Percentiles rank a stretch among this genome's conserved stretches.
Evolutionary conservation across 768 basidiomycete species (phyloP).

Genomic region (Lentinula guzmanii): DNA sequence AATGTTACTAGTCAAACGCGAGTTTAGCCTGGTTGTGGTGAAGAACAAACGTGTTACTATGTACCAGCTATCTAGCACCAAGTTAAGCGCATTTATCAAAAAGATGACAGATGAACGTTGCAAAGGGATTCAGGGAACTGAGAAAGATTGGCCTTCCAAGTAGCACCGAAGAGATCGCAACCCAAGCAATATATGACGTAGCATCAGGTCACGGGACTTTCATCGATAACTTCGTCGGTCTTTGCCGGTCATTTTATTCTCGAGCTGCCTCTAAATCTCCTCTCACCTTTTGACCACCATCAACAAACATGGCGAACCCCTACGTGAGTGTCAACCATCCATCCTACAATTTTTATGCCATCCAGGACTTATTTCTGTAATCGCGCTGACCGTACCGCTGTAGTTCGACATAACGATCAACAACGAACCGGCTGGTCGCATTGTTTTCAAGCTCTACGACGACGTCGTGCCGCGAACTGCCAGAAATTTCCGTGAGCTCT

Average conservation of each 20-base stretch:
- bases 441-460: conserved; percentile 82
- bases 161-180: no score
- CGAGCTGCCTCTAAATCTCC: background rate
- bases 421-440: conserved; percentile 53
- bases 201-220: background rate
- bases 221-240: background rate
- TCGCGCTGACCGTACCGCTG: background rate
- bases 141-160: background rate
- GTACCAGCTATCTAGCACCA: no score
- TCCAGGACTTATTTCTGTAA: background rate
- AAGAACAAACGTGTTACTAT: no score
- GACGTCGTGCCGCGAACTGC: conserved; percentile 77
- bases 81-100: no score
- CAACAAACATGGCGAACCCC: conserved; percentile 2
- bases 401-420: conserved; percentile 67
- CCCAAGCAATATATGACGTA: background rate
- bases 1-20: conserved; percentile 25
- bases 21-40: background rate
- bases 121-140: background rate
- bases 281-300: background rate
- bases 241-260: background rate
- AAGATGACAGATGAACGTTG: no score
- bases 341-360: background rate
- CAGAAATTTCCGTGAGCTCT: conserved; percentile 76
- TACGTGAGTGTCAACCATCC: background rate